Conservation (phyloP, 192 early-diverging fungal species). For the Podochytrium sp. region DNA sequence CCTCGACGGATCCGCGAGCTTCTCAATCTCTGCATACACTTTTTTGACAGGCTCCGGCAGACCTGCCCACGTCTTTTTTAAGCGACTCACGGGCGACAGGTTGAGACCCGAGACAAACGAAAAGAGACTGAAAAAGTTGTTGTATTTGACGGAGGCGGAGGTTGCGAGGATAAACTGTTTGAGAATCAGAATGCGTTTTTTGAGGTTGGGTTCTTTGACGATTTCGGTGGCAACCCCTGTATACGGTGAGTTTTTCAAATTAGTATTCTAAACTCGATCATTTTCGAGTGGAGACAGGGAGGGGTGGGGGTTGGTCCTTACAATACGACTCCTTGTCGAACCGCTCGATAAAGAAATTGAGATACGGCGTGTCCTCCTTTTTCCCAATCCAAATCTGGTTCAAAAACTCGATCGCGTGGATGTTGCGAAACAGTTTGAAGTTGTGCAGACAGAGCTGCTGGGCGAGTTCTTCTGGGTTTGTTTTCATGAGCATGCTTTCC, state of each 20-base stretch:
- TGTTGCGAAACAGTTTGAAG: slow-evolving; percentile 56
- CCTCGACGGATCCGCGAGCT: slow-evolving; percentile 59
- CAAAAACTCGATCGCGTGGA: slow-evolving; percentile 64
- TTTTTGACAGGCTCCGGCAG: slow-evolving; percentile 52
- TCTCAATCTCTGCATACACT: slow-evolving; percentile 55
- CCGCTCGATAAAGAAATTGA: slow-evolving; percentile 56
- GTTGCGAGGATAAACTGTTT: slow-evolving; percentile 56
- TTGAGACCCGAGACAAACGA: slow-evolving; percentile 65
- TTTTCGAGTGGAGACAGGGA: no score
- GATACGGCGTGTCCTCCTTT: slow-evolving; percentile 51
- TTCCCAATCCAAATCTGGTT: slow-evolving; percentile 59
- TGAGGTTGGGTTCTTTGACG: slow-evolving; percentile 48
- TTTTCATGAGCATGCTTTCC: slow-evolving; percentile 54
- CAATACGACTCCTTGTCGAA: slow-evolving; percentile 66
- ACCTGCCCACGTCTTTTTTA: slow-evolving; percentile 62
- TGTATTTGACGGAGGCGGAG: slow-evolving; percentile 53
- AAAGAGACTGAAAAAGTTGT: slow-evolving; percentile 72
- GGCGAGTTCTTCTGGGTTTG: slow-evolving; percentile 46
- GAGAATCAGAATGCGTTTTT: slow-evolving; percentile 51
- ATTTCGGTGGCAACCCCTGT: slow-evolving; percentile 58
- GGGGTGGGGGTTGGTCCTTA: no score
- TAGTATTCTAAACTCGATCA: no score
- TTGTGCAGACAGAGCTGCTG: slow-evolving; percentile 59
- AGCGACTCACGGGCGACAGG: slow-evolving; percentile 57
- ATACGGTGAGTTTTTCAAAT: no score